These are phyloP conservation scores for Paraconiothyrium sp. DNA, from an alignment of 2,329 filamentous ascomycete species.

Conservation along the genomic window DNA sequence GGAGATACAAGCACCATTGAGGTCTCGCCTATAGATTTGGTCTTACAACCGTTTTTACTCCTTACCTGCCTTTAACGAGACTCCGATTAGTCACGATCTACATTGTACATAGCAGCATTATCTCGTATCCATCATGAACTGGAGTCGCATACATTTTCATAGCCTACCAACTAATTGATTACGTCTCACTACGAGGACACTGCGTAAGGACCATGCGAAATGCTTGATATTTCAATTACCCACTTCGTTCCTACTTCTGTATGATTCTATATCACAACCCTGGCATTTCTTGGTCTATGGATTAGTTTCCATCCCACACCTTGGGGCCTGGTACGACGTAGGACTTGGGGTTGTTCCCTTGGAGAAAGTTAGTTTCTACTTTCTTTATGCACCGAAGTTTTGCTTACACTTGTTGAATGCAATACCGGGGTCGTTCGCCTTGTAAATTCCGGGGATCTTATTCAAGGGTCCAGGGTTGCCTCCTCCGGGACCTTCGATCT, in stretches of 20 bases:
- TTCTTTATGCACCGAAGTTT: neutral
- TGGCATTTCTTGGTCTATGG: neutral
- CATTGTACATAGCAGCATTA: neutral
- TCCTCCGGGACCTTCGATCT: slow-evolving; percentile 53
- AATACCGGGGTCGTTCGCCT: slow-evolving; percentile 58
- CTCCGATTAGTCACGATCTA: neutral
- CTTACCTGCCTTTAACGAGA: neutral
- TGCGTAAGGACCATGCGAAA: neutral
- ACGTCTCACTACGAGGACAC: neutral
- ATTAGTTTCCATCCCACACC: slow-evolving; percentile 33
- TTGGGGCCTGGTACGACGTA: slow-evolving; percentile 45
- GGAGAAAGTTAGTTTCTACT: neutral
- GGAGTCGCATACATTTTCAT: neutral
- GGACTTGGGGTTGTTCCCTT: slow-evolving; percentile 40
- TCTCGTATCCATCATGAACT: neutral
- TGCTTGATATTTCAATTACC: neutral
- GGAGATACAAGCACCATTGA: slow-evolving; percentile 34
- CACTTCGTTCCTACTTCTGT: neutral
- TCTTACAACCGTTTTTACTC: neutral
- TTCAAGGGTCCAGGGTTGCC: slow-evolving; percentile 57
- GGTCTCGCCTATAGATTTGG: slow-evolving; percentile 28
- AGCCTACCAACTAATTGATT: neutral
- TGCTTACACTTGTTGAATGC: slow-evolving; percentile 54
- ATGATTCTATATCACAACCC: neutral
- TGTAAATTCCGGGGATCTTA: slow-evolving; percentile 61